These are phyloP conservation scores for Aspergillus tanneri DNA, from an alignment of 2,329 filamentous ascomycete genomes.

Conservation along the genomic window DNA sequence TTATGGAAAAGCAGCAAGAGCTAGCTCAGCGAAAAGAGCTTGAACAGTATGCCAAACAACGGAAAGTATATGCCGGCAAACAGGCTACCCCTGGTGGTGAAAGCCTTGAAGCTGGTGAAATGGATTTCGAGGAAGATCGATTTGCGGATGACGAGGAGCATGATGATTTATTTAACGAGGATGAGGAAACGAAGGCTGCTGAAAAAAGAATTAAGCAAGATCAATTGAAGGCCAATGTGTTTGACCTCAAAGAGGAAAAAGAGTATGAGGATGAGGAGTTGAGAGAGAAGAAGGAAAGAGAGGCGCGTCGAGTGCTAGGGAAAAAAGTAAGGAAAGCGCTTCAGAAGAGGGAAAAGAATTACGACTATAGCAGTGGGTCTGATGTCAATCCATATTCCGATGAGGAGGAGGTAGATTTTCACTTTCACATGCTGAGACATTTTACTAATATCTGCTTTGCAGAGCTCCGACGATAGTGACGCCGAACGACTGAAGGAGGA, in stretches of 20 bases:
- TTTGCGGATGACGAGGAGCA: conserved; percentile 90
- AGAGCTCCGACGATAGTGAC: conserved; percentile 64
- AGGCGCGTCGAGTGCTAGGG: conserved; percentile 67
- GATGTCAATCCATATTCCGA: conserved; percentile 58
- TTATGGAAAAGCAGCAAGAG: conserved; percentile 63
- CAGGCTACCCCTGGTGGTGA: conserved; percentile 46
- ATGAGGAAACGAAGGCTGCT: conserved; percentile 74
- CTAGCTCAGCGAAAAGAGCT: conserved; percentile 57
- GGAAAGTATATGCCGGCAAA: conserved; percentile 48
- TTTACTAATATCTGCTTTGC: conserved; percentile 11
- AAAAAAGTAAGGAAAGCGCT: conserved; percentile 78
- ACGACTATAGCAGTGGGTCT: conserved; percentile 76
- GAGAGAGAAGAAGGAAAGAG: conserved; percentile 62
- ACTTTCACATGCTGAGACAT: conserved; percentile 8
- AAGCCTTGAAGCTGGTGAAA: conserved; percentile 61
- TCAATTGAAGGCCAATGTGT: conserved; percentile 83
- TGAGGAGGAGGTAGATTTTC: conserved; percentile 44
- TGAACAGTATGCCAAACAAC: conserved; percentile 53
- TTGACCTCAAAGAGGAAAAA: conserved; percentile 72
- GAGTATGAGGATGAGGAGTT: conserved; percentile 68
- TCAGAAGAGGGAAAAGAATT: conserved; percentile 80
- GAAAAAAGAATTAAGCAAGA: conserved; percentile 73
- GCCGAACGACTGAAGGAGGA: conserved; percentile 61
- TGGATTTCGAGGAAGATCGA: conserved; percentile 68
- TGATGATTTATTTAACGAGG: conserved; percentile 72